phyloP scores from a whole-genome alignment of 148 eudicot genomes.

The Vaccinium darrowii region DNA sequence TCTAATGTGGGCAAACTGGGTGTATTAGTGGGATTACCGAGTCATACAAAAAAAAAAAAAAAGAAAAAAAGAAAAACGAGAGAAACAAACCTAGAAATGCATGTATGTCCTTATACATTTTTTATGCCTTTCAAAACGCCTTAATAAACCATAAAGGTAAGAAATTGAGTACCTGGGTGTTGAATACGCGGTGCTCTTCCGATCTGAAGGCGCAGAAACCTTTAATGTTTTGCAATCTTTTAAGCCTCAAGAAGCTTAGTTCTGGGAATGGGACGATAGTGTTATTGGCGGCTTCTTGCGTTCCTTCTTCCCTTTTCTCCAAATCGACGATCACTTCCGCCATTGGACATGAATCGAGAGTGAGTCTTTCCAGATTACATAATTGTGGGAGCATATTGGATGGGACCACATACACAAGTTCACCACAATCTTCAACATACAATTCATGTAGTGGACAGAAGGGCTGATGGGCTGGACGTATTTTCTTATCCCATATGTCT shows the following conservation, averaged over 20 bases:
- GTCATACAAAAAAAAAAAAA: no score
- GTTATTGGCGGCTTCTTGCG: background rate
- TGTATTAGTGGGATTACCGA: no score
- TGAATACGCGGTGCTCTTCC: background rate
- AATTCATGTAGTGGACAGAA: fast-evolving
- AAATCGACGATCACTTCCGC: background rate
- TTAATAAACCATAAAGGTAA: background rate
- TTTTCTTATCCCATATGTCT: background rate
- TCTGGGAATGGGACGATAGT: background rate
- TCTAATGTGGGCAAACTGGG: no score
- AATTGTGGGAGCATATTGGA: background rate
- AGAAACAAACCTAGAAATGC: no score
- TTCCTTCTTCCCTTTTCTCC: background rate
- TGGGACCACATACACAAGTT: background rate
- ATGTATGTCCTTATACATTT: no score
- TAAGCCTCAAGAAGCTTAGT: fast-evolving
- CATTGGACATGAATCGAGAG: background rate
- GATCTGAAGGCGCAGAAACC: background rate
- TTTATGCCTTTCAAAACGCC: no score
- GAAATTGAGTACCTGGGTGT: background rate
- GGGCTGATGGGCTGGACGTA: background rate
- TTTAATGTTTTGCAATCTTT: background rate
- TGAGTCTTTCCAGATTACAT: fast-evolving
- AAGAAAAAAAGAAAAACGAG: no score
- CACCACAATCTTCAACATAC: fast-evolving